These are phyloP conservation scores for Termitomyces sp. DNA, from an alignment of 768 basidiomycete species.

Conservation along the genomic window DNA sequence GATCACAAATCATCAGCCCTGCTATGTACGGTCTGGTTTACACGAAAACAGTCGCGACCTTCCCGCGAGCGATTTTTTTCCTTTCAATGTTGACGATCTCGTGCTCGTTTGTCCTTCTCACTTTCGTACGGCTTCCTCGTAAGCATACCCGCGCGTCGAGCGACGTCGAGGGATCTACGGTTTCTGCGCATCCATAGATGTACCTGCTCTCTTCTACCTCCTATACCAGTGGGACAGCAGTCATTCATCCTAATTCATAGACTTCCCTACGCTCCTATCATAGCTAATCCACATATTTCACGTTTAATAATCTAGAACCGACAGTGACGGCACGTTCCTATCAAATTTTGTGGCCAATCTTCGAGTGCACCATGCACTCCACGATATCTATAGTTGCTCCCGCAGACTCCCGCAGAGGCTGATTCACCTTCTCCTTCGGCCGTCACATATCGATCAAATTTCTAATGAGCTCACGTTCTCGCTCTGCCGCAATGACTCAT, in stretches of 20 bases:
- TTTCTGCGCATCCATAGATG: background rate
- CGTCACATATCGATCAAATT: too few relatives aligned
- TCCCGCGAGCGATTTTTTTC: constrained; percentile 69
- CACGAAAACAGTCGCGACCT: constrained; percentile 63
- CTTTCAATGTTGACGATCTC: constrained; percentile 39
- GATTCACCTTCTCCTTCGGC: too few relatives aligned
- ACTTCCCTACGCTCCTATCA: background rate
- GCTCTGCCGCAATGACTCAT: background rate
- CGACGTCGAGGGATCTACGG: background rate
- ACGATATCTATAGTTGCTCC: too few relatives aligned
- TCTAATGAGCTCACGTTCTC: too few relatives aligned
- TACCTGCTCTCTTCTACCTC: background rate
- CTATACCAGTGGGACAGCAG: too few relatives aligned
- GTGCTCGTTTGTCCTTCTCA: constrained; percentile 42
- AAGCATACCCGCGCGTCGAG: background rate
- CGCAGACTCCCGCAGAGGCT: too few relatives aligned
- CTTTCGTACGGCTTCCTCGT: constrained; percentile 41
- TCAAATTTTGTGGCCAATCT: too few relatives aligned
- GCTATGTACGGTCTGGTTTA: constrained; percentile 71
- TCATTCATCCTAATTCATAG: background rate
- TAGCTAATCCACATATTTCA: background rate
- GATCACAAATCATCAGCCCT: constrained; percentile 69
- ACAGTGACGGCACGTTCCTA: too few relatives aligned
- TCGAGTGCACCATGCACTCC: too few relatives aligned
- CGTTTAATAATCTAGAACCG: background rate